Percentiles rank a stretch among this genome's conserved stretches.
Conservation (phyloP, 192 early-diverging fungal genomes). For the Coemansia sp. region DNA sequence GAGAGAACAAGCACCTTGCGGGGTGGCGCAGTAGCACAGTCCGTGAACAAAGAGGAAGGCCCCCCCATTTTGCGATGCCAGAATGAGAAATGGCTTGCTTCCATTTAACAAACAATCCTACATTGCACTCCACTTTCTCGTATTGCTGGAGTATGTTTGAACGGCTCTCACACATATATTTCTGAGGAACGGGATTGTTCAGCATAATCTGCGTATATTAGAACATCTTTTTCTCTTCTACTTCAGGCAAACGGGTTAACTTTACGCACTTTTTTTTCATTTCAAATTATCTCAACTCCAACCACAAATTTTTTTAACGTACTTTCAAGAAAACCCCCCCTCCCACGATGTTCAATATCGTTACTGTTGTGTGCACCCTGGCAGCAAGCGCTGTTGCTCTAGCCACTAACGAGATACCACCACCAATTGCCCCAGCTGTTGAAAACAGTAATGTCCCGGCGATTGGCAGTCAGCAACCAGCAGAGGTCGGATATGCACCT, state of each 20-base stretch:
- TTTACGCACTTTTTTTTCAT: not conserved
- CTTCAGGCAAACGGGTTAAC: not conserved
- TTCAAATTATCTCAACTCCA: not conserved
- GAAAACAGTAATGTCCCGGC: not conserved
- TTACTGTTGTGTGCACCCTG: not conserved
- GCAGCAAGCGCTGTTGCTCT: not conserved
- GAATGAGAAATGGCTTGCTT: not conserved
- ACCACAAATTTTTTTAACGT: not conserved
- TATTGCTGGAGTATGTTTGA: not conserved
- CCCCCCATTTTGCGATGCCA: too few relatives aligned
- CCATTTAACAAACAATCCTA: not conserved
- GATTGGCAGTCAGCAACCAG: not conserved
- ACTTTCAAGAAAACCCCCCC: not conserved
- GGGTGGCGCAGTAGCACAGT: conserved; percentile 1
- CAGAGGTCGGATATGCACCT: conserved; percentile 43
- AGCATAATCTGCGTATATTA: not conserved
- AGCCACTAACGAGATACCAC: not conserved
- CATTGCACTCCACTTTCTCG: not conserved
- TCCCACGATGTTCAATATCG: not conserved
- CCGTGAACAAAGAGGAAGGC: not conserved
- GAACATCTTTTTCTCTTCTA: not conserved
- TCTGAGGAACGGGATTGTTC: not conserved
- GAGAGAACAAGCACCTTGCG: not conserved
- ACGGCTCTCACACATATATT: not conserved
- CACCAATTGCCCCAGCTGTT: not conserved